Percentiles rank a stretch among this genome's conserved stretches.
phyloP scores from a whole-genome alignment of 345 rosid genomes.

The Arabidopsis suecica region DNA sequence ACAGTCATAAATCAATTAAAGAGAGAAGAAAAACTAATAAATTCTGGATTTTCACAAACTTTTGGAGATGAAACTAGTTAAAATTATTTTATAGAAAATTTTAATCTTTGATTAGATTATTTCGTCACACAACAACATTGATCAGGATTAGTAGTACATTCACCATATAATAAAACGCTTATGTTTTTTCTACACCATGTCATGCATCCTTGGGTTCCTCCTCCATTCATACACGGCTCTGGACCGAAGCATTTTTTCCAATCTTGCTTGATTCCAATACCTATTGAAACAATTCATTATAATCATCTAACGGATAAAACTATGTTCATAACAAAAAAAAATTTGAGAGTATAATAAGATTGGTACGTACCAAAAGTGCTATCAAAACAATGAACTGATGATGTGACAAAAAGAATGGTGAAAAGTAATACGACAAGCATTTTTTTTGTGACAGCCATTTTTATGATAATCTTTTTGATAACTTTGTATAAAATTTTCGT shows the following conservation, averaged over 20 bases:
- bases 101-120: no score
- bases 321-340: no score
- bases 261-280: background rate
- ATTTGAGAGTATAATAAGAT: no score
- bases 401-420: background rate
- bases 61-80: no score
- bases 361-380: background rate
- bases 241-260: no score
- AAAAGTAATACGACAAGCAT: background rate
- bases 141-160: background rate
- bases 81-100: background rate
- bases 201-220: background rate
- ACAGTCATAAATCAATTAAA: no score
- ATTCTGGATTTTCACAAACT: no score
- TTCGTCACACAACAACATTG: background rate
- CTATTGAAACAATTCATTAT: no score
- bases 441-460: background rate
- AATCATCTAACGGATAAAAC: background rate
- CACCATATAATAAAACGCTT: background rate
- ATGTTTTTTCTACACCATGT: background rate
- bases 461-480: background rate
- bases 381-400: background rate
- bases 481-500: background rate
- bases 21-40: no score
- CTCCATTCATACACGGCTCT: no score